phyloP scores from a whole-genome alignment of 345 rosid species.

The Kernera saxatilis region DNA sequence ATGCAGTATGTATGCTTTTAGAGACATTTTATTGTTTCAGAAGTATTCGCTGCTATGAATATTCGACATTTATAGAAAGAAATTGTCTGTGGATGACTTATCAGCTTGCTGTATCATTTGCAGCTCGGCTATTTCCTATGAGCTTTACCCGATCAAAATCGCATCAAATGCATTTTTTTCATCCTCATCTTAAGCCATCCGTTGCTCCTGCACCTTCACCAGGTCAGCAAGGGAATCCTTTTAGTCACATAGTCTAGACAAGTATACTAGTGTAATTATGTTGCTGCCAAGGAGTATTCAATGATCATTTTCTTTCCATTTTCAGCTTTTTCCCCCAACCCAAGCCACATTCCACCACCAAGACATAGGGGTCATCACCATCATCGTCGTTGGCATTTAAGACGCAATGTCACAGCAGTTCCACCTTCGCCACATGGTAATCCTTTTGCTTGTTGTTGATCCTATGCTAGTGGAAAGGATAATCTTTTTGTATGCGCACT shows the following conservation, averaged over 20 bases:
- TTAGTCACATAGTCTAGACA: neutral
- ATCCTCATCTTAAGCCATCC: constrained; percentile 33
- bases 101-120: constrained; percentile 17
- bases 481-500: neutral
- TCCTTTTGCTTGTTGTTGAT: neutral
- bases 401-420: constrained; percentile 53
- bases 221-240: constrained; percentile 37
- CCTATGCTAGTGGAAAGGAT: neutral
- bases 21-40: neutral
- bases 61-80: neutral
- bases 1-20: neutral
- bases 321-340: constrained; percentile 41
- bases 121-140: constrained; percentile 53
- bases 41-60: neutral
- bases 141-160: constrained; percentile 33
- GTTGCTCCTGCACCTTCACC: constrained; percentile 52
- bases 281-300: constrained; percentile 20
- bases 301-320: constrained; percentile 14
- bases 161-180: constrained; percentile 31
- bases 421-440: constrained; percentile 69
- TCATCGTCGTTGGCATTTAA: constrained; percentile 47
- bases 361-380: constrained; percentile 47
- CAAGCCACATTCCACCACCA: constrained; percentile 34
- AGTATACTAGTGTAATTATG: neutral
- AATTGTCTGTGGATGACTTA: constrained; percentile 5